A percentile compares a stretch with the other conserved stretches of the same genome.
These are phyloP conservation scores for Cinchona pubescens DNA, from an alignment of 257 asterid species.

Conservation along the genomic window DNA sequence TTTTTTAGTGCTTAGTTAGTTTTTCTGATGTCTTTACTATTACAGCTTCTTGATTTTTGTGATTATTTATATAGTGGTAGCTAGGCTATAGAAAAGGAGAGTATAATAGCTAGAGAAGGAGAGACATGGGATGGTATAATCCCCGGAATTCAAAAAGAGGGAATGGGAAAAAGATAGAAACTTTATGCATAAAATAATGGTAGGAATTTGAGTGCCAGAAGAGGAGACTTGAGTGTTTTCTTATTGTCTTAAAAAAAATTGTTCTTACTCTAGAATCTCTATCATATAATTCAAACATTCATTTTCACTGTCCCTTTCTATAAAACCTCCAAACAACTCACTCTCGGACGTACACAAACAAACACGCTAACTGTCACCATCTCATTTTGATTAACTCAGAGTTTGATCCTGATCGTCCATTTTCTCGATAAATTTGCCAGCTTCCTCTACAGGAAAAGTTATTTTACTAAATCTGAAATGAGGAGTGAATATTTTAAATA, in stretches of 20 bases:
- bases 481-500: too few relatives aligned
- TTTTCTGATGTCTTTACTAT: neutral
- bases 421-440: neutral
- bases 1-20: neutral
- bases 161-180: constrained; percentile 30
- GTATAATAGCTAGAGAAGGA: constrained; percentile 44
- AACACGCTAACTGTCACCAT: constrained; percentile 20
- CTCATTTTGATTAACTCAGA: neutral
- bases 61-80: constrained; percentile 2
- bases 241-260: too few relatives aligned
- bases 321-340: constrained; percentile 9
- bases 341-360: constrained; percentile 9
- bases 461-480: too few relatives aligned
- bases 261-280: constrained; percentile 38
- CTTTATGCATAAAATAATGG: constrained; percentile 28
- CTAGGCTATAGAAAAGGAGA: constrained; percentile 14
- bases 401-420: constrained; percentile 20
- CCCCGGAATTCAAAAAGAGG: constrained; percentile 31
- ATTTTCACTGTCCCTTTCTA: constrained; percentile 18
- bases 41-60: neutral
- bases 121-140: constrained; percentile 28
- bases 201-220: constrained; percentile 35
- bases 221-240: constrained; percentile 33
- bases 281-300: constrained; percentile 17
- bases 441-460: neutral